Percentiles rank a stretch among this genome's conserved stretches.
Evolutionary conservation across 306 rosid genomes (phyloP).

Genomic region (Fragaria ananassa): DNA sequence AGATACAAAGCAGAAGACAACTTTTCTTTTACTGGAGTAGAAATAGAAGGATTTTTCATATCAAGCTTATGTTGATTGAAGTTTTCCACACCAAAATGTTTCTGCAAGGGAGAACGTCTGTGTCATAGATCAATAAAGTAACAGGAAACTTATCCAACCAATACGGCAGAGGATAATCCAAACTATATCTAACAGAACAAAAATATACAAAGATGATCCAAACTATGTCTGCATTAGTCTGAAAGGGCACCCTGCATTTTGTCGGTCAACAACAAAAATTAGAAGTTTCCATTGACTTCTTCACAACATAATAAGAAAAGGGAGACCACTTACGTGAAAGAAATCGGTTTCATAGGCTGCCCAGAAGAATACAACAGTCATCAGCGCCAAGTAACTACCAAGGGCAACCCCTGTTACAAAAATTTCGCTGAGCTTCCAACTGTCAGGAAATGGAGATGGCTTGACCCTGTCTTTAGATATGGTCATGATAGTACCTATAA

Average conservation of each 20-base stretch:
- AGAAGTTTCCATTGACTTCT: neutral
- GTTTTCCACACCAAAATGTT: conserved; percentile 35
- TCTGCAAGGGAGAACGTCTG: conserved; percentile 30
- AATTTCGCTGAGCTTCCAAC: conserved; percentile 78
- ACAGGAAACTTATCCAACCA: neutral
- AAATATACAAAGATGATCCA: neutral
- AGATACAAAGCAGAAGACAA: conserved; percentile 65
- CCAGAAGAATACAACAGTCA: conserved; percentile 59
- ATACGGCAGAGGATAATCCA: neutral
- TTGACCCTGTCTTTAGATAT: conserved; percentile 73
- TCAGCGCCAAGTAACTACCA: conserved; percentile 59
- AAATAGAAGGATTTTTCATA: neutral
- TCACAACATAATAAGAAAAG: neutral
- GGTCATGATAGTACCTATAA: conserved; percentile 75
- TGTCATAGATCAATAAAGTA: neutral
- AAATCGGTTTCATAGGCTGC: conserved; percentile 39
- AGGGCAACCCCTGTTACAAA: conserved; percentile 66
- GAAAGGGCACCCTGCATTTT: neutral
- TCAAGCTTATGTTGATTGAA: conserved; percentile 18
- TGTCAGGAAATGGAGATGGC: conserved; percentile 69
- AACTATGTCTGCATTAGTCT: neutral
- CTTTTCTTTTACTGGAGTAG: conserved; percentile 19
- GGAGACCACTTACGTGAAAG: conserved; percentile 44
- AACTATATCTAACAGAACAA: neutral
- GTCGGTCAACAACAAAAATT: neutral